Conservation (phyloP, 225 moss, liverwort and hornwort genomes). For the Pseudisothecium myosuroides region DNA sequence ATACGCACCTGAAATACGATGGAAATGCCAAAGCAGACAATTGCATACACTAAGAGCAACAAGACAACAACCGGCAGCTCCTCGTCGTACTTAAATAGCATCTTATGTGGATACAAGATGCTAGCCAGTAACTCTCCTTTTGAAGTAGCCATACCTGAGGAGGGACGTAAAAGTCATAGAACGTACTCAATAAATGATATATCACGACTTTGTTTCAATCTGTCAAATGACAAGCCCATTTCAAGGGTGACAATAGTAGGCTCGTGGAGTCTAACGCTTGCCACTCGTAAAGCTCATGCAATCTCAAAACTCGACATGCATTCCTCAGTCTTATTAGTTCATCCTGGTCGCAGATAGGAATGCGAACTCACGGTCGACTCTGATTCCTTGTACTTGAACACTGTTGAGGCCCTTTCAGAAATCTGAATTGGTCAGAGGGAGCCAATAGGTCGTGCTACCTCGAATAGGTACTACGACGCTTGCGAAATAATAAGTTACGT, state of each 20-base stretch:
- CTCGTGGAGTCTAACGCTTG: background rate
- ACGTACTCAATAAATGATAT: background rate
- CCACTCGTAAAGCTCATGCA: background rate
- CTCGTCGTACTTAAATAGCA: conserved; percentile 86
- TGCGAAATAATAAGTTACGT: background rate
- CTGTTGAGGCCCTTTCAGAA: background rate
- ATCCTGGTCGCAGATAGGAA: background rate
- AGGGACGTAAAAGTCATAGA: background rate
- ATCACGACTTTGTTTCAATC: background rate
- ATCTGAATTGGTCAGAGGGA: background rate
- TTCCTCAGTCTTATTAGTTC: background rate
- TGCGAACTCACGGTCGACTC: background rate
- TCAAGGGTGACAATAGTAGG: background rate
- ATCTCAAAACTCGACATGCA: background rate
- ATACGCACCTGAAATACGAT: conserved; percentile 49
- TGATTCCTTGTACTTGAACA: background rate
- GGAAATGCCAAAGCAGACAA: conserved; percentile 56
- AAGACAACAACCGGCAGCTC: conserved; percentile 72
- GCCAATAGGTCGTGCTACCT: background rate
- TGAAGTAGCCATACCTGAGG: conserved; percentile 69
- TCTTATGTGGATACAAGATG: conserved; percentile 75
- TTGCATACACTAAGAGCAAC: conserved; percentile 49
- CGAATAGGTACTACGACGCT: background rate
- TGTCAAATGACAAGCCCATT: background rate
- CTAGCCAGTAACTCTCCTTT: conserved; percentile 71